Base-by-base conservation (phyloP, 441 rosid species). In the Pelargonium myrrhifolium region DNA sequence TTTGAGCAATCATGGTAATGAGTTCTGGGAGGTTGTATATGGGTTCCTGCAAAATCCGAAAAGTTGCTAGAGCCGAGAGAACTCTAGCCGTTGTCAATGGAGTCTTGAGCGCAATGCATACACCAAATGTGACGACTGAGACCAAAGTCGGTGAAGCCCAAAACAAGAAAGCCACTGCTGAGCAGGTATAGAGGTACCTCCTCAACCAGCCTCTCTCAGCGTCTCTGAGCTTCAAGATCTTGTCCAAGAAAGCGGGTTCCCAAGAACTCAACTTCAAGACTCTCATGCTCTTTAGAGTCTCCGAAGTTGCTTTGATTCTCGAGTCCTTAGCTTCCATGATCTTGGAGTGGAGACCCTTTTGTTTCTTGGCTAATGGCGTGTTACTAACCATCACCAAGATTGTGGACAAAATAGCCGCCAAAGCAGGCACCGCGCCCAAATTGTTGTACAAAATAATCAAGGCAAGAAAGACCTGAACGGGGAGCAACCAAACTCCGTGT, bases 401-500 rank as follows among this genome's bases (percentile, higher is more conserved):
- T 0, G 89, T 86, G 1, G 85, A 72, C 21, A 73, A 63, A 6
- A 89, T 71, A 65, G 96, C 89, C 31, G 89, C 86, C 15, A 83
- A 0, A 12, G 89, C 24, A 6, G 93, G 89, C 8, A 78, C 85
- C 11, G 80, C 78, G 22, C 96, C 96, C 6, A 89, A 79, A 77
- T 84, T 86, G 74, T 55, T 75, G 21, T 81, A 77, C 66, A 89
- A 73, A 61, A 89, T 83, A 14, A 77, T 56, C 6, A 87, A 79
- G 49, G 93, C 93, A 64, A 89, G 65, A 47, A 71, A 68, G 47
- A 87, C 84, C 66, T 89, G 93, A 42, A 89, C 64, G 11, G 91
- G 91, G 6, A 89, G 84, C 81, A 87, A 62, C 96, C 96, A 89
- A 47, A 89, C 69, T 61, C 85, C 83, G 67, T 89, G 96, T 65